Base-by-base conservation (phyloP, 2,329 filamentous ascomycete species). In the Xylaria sp. region DNA sequence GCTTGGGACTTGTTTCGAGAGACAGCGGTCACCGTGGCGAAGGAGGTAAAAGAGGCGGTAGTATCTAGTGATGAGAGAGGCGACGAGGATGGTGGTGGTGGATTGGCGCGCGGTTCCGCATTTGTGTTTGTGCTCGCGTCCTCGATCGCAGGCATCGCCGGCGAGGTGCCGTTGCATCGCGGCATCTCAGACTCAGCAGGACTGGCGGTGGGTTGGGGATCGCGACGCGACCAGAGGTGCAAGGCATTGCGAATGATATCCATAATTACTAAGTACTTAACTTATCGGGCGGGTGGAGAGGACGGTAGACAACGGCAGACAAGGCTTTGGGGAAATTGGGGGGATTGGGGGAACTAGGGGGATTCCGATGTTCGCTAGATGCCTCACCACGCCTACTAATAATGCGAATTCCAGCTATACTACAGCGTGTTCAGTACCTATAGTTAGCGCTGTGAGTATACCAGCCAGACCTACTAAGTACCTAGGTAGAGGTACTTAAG, bases 201-300 rank as follows among this genome's bases (percentile, higher is more conserved):
- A 29, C 35, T 25, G 15, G 23, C 31, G 5, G 47, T 21, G 38
- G 52, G 13, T 47, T 29, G 46, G 33, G 52, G 52, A 58, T 61
- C 56, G 46, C 60, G 63, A 47, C 60, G 63, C 56, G 53, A 19
- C 57, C 58, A 62, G 11, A 47, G 27, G 27, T 60, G 58, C 17
- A 60, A 48, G 43, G 58, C 61, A 41, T 46, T 58, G 47, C 58
- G 54, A 25, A 64, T 54, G 29, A 60, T 23, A 31, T 63, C 44
- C 60, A 63, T 62, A 35, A 49, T 10, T 1, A 9, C 19, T 27
- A 46, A n/a, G 27, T 48, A n/a, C n/a, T n/a, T n/a, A n/a, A n/a
- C n/a, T n/a, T n/a, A n/a, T n/a, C n/a, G n/a, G n/a, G n/a, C n/a
- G n/a, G n/a, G n/a, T n/a, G n/a, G n/a, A n/a, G n/a, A n/a, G n/a